These are phyloP conservation scores for Edaphochlamys debaryana DNA, from an alignment of 139 green algal species.

Conservation along the genomic window DNA sequence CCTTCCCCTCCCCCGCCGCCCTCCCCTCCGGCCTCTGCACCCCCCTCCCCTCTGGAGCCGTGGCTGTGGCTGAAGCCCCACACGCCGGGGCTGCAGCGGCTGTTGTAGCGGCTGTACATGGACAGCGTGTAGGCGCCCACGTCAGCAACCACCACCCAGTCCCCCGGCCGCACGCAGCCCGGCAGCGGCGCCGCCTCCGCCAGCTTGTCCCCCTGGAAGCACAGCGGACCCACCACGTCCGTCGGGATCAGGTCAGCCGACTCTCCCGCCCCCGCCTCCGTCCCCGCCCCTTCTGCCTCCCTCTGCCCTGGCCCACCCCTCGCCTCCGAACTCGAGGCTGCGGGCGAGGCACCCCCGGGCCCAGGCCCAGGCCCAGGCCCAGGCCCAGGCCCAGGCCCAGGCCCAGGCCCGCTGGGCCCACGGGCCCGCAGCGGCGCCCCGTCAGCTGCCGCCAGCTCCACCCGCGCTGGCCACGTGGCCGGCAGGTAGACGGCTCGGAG, in stretches of 20 bases:
- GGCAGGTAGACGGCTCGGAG: constrained; percentile 60
- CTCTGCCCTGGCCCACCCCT: not conserved
- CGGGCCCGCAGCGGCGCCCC: not conserved
- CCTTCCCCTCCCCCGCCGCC: not conserved
- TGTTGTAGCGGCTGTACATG: constrained; percentile 62
- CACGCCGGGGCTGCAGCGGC: constrained; percentile 48
- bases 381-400: too few species aligned
- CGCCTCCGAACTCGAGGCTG: not conserved
- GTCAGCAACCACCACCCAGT: constrained; percentile 51
- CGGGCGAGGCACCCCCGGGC: not conserved
- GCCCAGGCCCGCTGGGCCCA: not conserved
- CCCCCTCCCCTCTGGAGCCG: not conserved
- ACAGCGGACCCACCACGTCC: constrained; percentile 56
- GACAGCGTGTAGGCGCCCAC: constrained; percentile 51
- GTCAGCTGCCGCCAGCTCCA: constrained; percentile 39
- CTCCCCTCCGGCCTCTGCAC: not conserved
- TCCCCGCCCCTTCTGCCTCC: not conserved
- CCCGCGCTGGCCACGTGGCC: constrained; percentile 43
- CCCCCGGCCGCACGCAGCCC: constrained; percentile 26
- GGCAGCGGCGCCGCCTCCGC: constrained; percentile 42
- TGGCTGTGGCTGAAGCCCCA: constrained; percentile 28
- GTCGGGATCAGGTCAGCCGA: not conserved
- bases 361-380: too few species aligned
- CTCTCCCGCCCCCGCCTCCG: not conserved
- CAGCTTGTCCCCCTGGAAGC: constrained; percentile 58